Base-by-base conservation (phyloP, 31 red algal genomes). In the Bonnemaisonia californica region DNA sequence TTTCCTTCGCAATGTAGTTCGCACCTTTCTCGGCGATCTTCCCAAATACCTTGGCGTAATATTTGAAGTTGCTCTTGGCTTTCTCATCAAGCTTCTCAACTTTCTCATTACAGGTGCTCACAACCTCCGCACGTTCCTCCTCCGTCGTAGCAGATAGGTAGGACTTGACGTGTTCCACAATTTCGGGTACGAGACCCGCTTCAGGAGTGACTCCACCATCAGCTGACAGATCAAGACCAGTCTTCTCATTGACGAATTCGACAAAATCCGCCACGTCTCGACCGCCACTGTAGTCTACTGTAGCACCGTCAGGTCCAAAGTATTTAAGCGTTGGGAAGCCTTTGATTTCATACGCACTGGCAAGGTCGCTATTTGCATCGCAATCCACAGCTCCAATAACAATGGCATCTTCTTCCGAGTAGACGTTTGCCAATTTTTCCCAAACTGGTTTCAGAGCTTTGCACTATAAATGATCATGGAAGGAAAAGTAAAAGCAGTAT, bases 271-370 rank as follows among this genome's bases (percentile, higher is more conserved):
- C 80, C 26, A 82, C 41, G 0, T 35, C 40, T 18, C 72, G 38
- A 47, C 86, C 92, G 0, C 62, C 86, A 30, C 72, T 70, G 36
- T 89, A 95, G 5, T 86, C 85, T 29, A 30, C 41, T 28, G 54
- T 36, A 33, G 9, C 56, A 40, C 55, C 63, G 1, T 42, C 78
- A 24, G 12, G 62, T 26, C 55, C 58, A 42, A 82, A 90, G 39
- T 69, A 83, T 69, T 82, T 89, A 60, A 95, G 47, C 7, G 76
- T 87, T 41, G 93, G 93, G 64, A 79, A 95, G 5, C 73, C 69
- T 24, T 67, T 38, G 1, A 95, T 65, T 31, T 59, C 74, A 37
- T 91, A 79, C 57, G 55, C 57, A 28, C 39, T 13, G 3, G 69
- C 71, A 3, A 95, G 67, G 8, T 63, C 48, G 4, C 66, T 12